phyloP scores from a whole-genome alignment of 2,329 filamentous ascomycete species.

The Thelonectria rubi region DNA sequence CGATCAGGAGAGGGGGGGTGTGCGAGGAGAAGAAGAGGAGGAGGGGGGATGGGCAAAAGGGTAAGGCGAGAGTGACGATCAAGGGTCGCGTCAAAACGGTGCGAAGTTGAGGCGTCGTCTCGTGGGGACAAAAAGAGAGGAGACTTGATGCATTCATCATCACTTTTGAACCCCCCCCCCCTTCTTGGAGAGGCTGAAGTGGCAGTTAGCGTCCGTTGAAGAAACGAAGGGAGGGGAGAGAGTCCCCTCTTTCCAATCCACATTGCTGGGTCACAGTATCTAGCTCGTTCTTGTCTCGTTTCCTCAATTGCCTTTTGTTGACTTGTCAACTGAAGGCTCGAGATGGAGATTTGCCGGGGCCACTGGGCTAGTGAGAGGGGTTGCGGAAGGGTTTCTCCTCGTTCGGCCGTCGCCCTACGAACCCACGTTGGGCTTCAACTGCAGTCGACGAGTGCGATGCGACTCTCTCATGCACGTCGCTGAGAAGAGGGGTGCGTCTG shows the following conservation, averaged over 20 bases:
- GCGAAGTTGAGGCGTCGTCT: not conserved
- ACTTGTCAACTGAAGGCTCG: not conserved
- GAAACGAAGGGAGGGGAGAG: no score
- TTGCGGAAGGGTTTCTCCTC: no score
- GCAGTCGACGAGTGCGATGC: no score
- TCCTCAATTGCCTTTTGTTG: not conserved
- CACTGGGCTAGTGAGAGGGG: constrained; percentile 1
- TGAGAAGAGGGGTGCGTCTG: no score
- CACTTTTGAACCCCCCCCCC: not conserved
- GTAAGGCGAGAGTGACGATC: no score
- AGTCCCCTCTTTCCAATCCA: not conserved
- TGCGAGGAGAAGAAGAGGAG: no score
- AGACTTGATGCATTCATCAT: not conserved
- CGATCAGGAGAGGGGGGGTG: no score
- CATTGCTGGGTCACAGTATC: not conserved
- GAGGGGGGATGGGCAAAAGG: no score
- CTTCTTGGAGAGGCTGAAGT: not conserved
- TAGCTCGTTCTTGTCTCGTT: not conserved
- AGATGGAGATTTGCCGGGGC: constrained; percentile 32
- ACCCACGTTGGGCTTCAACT: no score
- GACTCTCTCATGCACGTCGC: not conserved
- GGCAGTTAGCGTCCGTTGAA: not conserved
- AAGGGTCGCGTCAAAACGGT: not conserved
- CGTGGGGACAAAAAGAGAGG: not conserved
- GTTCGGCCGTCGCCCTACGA: no score